Conservation (phyloP, 768 basidiomycete genomes). For the Piloderma croceum region DNA sequence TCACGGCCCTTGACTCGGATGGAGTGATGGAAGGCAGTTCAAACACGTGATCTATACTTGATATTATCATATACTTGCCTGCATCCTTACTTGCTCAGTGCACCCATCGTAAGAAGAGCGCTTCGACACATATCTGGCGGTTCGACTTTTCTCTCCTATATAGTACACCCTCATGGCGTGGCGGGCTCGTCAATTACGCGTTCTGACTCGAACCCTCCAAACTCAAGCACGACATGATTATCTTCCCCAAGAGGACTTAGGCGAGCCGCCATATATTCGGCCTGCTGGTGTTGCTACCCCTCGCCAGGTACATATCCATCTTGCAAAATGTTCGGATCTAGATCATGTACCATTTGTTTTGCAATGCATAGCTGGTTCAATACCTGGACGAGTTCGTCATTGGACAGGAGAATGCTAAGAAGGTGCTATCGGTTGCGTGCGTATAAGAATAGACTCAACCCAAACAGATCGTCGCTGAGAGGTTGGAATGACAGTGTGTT, state of each 20-base stretch:
- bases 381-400: constrained; percentile 88
- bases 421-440: constrained; percentile 89
- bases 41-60: too few relatives aligned
- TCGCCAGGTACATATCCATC: constrained; percentile 34
- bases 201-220: constrained; percentile 36
- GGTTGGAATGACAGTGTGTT: constrained; percentile 55
- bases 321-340: neutral
- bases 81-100: too few relatives aligned
- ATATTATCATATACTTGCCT: too few relatives aligned
- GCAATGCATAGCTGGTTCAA: constrained; percentile 82
- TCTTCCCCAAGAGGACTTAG: constrained; percentile 23
- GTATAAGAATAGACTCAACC: constrained; percentile 33
- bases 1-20: too few relatives aligned
- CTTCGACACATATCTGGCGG: too few relatives aligned
- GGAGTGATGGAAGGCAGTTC: too few relatives aligned
- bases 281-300: constrained; percentile 56
- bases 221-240: constrained; percentile 55
- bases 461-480: neutral
- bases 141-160: neutral
- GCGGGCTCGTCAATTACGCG: constrained; percentile 23
- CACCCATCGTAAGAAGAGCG: too few relatives aligned
- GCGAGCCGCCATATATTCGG: constrained; percentile 27
- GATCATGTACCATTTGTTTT: constrained; percentile 1
- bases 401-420: constrained; percentile 91
- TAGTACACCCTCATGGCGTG: constrained; percentile 10